Evolutionary conservation across 2,329 filamentous ascomycete genomes (phyloP).

Genomic region (Pseudogymnoascus sp.): DNA sequence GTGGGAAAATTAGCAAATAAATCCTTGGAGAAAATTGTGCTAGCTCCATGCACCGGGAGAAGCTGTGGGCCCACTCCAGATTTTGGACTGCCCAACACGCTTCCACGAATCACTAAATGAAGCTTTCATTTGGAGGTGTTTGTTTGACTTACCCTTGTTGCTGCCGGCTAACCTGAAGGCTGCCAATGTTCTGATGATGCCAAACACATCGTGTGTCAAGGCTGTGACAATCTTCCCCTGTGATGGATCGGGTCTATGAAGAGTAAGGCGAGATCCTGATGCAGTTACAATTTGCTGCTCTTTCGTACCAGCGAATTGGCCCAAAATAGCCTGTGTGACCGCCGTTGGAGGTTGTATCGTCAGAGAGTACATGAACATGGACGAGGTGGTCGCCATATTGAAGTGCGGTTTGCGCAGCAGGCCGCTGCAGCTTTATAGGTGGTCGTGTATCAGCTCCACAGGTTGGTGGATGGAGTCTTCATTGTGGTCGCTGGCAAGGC

Average conservation of each 20-base stretch:
- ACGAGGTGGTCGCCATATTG: conserved; percentile 89
- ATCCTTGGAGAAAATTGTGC: conserved; percentile 3
- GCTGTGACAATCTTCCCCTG: conserved; percentile 81
- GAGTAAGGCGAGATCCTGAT: conserved; percentile 79
- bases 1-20: conserved; percentile 19
- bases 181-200: conserved; percentile 83
- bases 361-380: conserved; percentile 97
- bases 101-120: conserved; percentile 65
- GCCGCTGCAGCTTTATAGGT: conserved; percentile 21
- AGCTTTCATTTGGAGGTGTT: conserved; percentile 35
- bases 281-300: conserved; percentile 96
- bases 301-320: conserved; percentile 91
- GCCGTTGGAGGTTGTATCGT: conserved; percentile 89
- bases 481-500: conserved; percentile 9
- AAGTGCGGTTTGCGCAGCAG: conserved; percentile 20
- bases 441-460: conserved; percentile 9
- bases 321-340: conserved; percentile 82
- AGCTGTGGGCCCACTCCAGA: conserved; percentile 13
- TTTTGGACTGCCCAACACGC: conserved; percentile 45
- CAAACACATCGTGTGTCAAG: conserved; percentile 89
- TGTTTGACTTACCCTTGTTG: conserved; percentile 74
- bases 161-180: conserved; percentile 89
- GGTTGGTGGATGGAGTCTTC: conserved; percentile 5
- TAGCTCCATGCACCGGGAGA: conserved; percentile 3
- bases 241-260: conserved; percentile 77